Evolutionary conservation across 495 filamentous ascomycete genomes (phyloP).

Genomic region (Baudoinia panamericana): DNA sequence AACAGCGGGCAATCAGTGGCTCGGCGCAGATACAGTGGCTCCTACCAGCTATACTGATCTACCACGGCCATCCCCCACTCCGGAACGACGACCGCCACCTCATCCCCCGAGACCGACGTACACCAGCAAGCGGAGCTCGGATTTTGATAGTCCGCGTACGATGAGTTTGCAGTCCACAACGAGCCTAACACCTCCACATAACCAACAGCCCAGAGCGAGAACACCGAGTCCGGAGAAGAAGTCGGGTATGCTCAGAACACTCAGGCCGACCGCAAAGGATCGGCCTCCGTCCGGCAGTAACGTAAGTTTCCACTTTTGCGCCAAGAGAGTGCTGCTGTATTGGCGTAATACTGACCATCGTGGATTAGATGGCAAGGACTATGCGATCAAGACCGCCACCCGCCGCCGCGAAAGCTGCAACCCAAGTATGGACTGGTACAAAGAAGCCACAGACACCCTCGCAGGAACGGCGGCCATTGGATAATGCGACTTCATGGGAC

Average conservation of each 20-base stretch:
- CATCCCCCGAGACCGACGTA: slow-evolving; percentile 30
- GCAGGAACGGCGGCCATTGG: slow-evolving; percentile 3
- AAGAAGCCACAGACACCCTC: neutral
- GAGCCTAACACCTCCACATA: slow-evolving; percentile 2
- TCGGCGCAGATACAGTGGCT: slow-evolving; percentile 65
- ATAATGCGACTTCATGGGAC: slow-evolving; percentile 19
- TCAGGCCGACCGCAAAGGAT: slow-evolving; percentile 53
- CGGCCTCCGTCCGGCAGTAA: slow-evolving; percentile 42
- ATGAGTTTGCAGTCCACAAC: slow-evolving; percentile 15
- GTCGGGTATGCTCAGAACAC: slow-evolving; percentile 63
- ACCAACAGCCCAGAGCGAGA: slow-evolving; percentile 35
- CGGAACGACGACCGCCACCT: slow-evolving; percentile 34
- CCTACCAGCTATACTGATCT: slow-evolving; percentile 65
- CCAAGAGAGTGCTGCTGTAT: no score
- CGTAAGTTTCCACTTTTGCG: no score
- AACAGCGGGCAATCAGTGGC: slow-evolving; percentile 15
- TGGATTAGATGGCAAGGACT: slow-evolving; percentile 24
- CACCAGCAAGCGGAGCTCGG: slow-evolving; percentile 40
- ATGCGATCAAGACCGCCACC: slow-evolving; percentile 23
- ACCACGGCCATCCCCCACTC: slow-evolving; percentile 50
- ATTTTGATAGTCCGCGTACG: slow-evolving; percentile 21
- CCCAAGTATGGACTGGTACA: slow-evolving; percentile 54
- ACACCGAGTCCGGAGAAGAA: slow-evolving; percentile 71
- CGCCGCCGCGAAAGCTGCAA: slow-evolving; percentile 73
- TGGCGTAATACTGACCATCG: no score